phyloP scores from a whole-genome alignment of 768 basidiomycete species.

The Mrakia blollopis region DNA sequence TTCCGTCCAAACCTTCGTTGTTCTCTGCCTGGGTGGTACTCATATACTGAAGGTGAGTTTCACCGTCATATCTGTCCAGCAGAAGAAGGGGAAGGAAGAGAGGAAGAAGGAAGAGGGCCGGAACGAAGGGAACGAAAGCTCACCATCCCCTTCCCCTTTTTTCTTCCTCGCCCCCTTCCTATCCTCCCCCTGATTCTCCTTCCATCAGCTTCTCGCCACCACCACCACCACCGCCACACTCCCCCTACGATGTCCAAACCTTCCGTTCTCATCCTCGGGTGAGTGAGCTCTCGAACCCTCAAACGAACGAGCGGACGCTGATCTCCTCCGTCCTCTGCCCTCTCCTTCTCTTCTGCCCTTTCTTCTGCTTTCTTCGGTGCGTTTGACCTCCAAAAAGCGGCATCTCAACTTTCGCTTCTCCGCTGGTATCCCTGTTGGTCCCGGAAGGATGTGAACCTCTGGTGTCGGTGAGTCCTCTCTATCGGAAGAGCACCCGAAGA shows the following conservation, averaged over 20 bases:
- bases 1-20: no score
- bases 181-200: no score
- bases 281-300: background rate
- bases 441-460: constrained; percentile 63
- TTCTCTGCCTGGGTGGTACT: no score
- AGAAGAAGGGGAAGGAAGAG: no score
- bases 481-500: background rate
- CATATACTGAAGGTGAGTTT: no score
- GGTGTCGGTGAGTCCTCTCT: constrained; percentile 58
- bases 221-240: no score
- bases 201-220: no score
- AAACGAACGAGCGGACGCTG: background rate
- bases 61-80: no score
- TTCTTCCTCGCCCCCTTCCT: no score
- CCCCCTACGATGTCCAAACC: background rate
- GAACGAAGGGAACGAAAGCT: background rate
- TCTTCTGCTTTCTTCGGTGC: background rate
- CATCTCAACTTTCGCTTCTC: constrained; percentile 14
- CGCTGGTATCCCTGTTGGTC: constrained; percentile 48
- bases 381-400: background rate
- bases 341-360: background rate
- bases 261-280: constrained; percentile 28
- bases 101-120: no score
- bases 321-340: background rate
- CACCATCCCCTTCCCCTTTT: background rate